Conservation (phyloP, 2,329 filamentous ascomycete genomes). For the Davidsoniella australis region DNA sequence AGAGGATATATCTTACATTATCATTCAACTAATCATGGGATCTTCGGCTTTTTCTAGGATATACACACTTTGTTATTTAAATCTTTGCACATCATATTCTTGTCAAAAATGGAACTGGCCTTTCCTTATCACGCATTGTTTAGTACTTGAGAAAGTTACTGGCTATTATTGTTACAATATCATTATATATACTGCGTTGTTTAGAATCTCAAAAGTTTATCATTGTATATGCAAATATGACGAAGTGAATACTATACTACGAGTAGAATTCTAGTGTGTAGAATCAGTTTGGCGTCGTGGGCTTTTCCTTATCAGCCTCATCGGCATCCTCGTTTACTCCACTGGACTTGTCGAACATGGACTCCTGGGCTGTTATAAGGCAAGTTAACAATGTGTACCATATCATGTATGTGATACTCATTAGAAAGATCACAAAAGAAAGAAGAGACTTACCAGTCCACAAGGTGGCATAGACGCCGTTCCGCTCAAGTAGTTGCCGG, state of each 20-base stretch:
- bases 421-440: not conserved
- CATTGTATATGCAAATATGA: no score
- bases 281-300: not conserved
- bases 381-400: constrained; percentile 12
- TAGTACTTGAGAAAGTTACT: no score
- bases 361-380: constrained; percentile 36
- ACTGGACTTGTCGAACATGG: constrained; percentile 24
- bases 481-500: constrained; percentile 59
- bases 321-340: not conserved
- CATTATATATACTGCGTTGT: no score
- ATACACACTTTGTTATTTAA: no score
- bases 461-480: constrained; percentile 70
- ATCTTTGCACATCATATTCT: no score
- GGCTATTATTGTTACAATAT: no score
- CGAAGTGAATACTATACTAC: no score
- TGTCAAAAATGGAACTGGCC: no score
- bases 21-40: not conserved
- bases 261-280: no score
- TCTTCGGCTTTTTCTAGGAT: not conserved
- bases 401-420: not conserved
- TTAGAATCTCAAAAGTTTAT: no score
- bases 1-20: not conserved
- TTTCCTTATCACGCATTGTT: no score
- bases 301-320: not conserved
- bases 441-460: constrained; percentile 56